Base-by-base conservation (phyloP, 2,329 filamentous ascomycete species). In the Cordyceps cateniannulata region DNA sequence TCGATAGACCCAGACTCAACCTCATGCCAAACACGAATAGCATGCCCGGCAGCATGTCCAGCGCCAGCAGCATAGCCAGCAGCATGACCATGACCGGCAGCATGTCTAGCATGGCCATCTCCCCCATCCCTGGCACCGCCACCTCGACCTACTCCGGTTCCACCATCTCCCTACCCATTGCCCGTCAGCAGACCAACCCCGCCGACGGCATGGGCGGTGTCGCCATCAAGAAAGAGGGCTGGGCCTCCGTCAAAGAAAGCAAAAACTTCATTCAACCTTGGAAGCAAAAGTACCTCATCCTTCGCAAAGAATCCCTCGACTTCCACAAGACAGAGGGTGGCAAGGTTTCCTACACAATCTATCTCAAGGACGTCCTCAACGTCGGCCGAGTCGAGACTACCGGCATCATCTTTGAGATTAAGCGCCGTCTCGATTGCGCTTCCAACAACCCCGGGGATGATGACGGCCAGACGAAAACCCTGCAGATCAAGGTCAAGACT, bases 371-470 rank as follows among this genome's bases (percentile, higher is more conserved):
- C 69, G 91, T 99, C 40, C 87, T 92, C 65, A 91, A 91, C 65
- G 92, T 99, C 59, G 89, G 91, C 64, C 87, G 95, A 66, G 93
- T 96, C 45, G 95, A 99, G 75, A 88, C 91, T 62, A 90, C 91
- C 55, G 91, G 91, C 22, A 93, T 91, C 73, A 93, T 96, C 50
- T 95, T 99, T 71, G 95, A 99, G 76, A 91, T 99, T 73, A 93
- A 92, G 70, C 85, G 93, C 63, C 81, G 84, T 60, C 81, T 86
- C 52, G 87, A 87, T 67, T 86, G 85, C 44, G 76, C 82, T 44
- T 90, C 87, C 51, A 85, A 83, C 55, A 90, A 88, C 63, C 84
- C 91, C 12, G 85, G 88, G 56, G 89, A 90, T 50, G 87, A 91
- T 65, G 93, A 97, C 65, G 87, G 90, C 38, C 84, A 87, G 9